phyloP scores from a whole-genome alignment of 345 rosid species.

The Litchi chinensis region DNA sequence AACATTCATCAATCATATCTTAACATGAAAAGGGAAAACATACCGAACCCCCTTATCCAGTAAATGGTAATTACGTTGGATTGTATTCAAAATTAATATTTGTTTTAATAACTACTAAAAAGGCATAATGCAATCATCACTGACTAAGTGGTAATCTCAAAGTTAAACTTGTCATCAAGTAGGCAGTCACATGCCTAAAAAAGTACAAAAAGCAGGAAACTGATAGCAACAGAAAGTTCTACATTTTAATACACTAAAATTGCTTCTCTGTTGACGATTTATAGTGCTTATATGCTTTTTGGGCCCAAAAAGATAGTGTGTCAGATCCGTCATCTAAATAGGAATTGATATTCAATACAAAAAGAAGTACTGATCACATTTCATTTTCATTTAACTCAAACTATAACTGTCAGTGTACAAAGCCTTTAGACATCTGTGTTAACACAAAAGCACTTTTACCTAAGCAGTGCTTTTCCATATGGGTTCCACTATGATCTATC shows the following conservation, averaged over 20 bases:
- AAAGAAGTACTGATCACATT: background rate
- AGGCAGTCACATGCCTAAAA: background rate
- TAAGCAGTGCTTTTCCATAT: background rate
- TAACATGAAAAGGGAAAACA: too few relatives aligned
- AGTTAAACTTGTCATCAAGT: background rate
- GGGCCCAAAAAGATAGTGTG: background rate
- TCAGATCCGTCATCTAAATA: background rate
- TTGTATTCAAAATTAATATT: too few relatives aligned
- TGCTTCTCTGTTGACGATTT: background rate
- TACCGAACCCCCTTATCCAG: too few relatives aligned
- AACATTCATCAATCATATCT: too few relatives aligned
- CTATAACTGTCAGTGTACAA: background rate
- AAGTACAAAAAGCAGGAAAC: background rate
- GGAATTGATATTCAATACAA: background rate
- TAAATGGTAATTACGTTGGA: too few relatives aligned
- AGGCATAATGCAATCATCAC: too few relatives aligned
- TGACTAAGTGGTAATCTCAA: too few relatives aligned
- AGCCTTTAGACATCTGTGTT: conserved; percentile 6
- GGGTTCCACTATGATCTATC: background rate
- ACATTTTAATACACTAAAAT: background rate
- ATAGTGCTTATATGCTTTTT: background rate
- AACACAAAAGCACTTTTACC: conserved; percentile 5
- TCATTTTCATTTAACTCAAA: background rate
- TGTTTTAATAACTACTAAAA: too few relatives aligned
- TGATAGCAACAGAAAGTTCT: background rate